Conservation (phyloP, 2,329 filamentous ascomycete genomes). For the Periconia sp. region DNA sequence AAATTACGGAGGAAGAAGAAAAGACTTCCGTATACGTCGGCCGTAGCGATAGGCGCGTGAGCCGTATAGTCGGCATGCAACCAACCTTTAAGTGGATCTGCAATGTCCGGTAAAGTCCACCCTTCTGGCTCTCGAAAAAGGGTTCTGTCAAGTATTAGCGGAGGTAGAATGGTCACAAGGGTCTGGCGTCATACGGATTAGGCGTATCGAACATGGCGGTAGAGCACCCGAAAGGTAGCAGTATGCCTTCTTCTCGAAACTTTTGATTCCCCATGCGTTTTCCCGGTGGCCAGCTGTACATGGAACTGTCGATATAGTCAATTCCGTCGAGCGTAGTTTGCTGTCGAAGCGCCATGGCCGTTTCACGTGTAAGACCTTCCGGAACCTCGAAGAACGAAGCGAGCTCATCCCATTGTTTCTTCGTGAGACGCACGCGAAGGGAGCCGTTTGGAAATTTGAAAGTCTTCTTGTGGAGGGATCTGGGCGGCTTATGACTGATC, state of each 20-base stretch:
- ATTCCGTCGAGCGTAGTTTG: constrained; percentile 31
- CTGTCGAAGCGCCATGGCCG: constrained; percentile 26
- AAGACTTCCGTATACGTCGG: constrained; percentile 46
- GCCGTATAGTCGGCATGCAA: constrained; percentile 26
- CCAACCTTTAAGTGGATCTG: constrained; percentile 46
- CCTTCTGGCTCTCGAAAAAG: constrained; percentile 29
- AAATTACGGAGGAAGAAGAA: constrained; percentile 37
- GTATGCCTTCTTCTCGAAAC: constrained; percentile 44
- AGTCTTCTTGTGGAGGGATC: constrained; percentile 32
- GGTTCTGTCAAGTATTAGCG: constrained; percentile 27
- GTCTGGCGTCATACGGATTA: constrained; percentile 44
- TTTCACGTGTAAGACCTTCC: constrained; percentile 16
- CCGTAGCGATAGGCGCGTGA: constrained; percentile 19
- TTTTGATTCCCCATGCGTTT: constrained; percentile 28
- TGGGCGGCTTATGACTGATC: constrained; percentile 25
- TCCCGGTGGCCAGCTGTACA: constrained; percentile 23
- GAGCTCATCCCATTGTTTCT: constrained; percentile 35
- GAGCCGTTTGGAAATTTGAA: constrained; percentile 28
- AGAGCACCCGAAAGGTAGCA: constrained; percentile 45
- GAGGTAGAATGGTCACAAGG: not conserved
- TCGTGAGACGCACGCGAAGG: constrained; percentile 33
- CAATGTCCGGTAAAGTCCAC: constrained; percentile 45
- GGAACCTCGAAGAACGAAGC: constrained; percentile 27
- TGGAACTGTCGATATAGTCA: constrained; percentile 38
- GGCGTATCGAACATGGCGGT: constrained; percentile 36